Conservation (phyloP, 345 rosid genomes). For the Xanthoceras sorbifolium region DNA sequence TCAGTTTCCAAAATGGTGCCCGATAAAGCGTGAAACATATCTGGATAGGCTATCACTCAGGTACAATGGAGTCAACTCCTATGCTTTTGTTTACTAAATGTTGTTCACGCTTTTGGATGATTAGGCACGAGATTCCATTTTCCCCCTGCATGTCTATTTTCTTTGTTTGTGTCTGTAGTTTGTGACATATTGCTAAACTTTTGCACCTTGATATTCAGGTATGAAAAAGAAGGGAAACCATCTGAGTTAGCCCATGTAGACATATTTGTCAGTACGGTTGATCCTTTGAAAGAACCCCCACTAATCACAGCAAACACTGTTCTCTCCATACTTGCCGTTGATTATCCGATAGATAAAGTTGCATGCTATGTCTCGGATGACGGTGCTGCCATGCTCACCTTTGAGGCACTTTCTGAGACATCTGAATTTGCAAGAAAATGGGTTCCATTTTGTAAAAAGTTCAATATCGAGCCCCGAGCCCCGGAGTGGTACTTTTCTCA, state of each 20-base stretch:
- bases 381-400: conserved; percentile 99
- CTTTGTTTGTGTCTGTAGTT: background rate
- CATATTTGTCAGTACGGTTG: conserved; percentile 92
- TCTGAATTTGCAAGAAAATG: conserved; percentile 96
- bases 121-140: background rate
- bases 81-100: background rate
- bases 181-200: conserved; percentile 3
- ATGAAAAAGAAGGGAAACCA: conserved; percentile 96
- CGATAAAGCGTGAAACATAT: conserved; percentile 88
- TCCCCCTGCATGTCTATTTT: background rate
- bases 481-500: conserved; percentile 98
- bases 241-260: conserved; percentile 82
- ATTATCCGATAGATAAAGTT: conserved; percentile 92
- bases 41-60: conserved; percentile 92
- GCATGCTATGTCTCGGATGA: conserved; percentile 98
- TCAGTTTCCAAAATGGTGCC: conserved; percentile 98
- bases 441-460: conserved; percentile 99
- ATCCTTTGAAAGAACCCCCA: conserved; percentile 98
- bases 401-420: conserved; percentile 97
- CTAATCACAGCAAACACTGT: conserved; percentile 98
- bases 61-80: conserved; percentile 35
- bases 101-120: conserved; percentile 1
- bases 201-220: conserved; percentile 47
- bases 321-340: conserved; percentile 95
- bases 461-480: conserved; percentile 89